A percentile compares a stretch with the other conserved stretches of the same genome.
Evolutionary conservation across 192 early-diverging fungal genomes (phyloP).

Genomic region (Pilobolus umbonatus): DNA sequence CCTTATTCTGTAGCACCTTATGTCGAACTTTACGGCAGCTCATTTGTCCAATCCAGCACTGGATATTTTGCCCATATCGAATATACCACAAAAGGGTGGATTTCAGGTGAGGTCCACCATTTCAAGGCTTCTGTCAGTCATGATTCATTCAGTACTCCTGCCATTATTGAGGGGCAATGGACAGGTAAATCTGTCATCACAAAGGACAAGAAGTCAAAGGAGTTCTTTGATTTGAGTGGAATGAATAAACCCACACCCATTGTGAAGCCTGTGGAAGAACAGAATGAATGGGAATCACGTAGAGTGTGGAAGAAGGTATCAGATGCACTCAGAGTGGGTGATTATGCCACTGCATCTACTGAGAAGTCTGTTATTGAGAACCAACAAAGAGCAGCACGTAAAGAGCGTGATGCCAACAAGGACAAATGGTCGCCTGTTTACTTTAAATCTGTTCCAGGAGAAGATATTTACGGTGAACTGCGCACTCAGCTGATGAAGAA

Average conservation of each 20-base stretch:
- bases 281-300: constrained; percentile 62
- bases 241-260: constrained; percentile 49
- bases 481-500: constrained; percentile 26
- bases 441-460: constrained; percentile 44
- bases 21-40: constrained; percentile 58
- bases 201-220: constrained; percentile 43
- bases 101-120: constrained; percentile 76
- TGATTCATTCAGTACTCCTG: constrained; percentile 20
- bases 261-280: constrained; percentile 53
- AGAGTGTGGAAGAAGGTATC: constrained; percentile 66
- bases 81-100: constrained; percentile 69
- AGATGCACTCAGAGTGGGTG: constrained; percentile 57
- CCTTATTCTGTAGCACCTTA: constrained; percentile 29
- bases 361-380: constrained; percentile 73
- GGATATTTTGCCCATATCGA: constrained; percentile 64
- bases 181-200: constrained; percentile 57
- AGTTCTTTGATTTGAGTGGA: constrained; percentile 57
- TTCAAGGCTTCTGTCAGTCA: constrained; percentile 53
- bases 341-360: constrained; percentile 62
- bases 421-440: constrained; percentile 48
- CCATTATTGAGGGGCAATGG: constrained; percentile 62
- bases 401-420: constrained; percentile 51
- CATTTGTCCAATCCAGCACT: constrained; percentile 54
- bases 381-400: constrained; percentile 56
- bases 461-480: constrained; percentile 25